A percentile compares a stretch with the other conserved stretches of the same genome.
Conservation (phyloP, 2,329 filamentous ascomycete species). For the Nannizziopsis barbatae region DNA sequence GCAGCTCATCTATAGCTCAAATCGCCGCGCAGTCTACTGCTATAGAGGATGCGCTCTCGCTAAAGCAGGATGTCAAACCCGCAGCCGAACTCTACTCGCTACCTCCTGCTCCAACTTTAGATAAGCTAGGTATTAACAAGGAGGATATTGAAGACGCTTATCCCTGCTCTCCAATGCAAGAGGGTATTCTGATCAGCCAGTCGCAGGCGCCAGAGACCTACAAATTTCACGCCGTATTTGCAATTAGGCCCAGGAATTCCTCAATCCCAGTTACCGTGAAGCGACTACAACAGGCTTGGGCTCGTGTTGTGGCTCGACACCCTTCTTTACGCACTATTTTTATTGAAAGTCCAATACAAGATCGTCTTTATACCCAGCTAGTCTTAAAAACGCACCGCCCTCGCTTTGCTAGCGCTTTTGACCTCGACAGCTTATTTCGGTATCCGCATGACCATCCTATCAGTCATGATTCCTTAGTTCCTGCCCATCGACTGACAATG, state of each 20-base stretch:
- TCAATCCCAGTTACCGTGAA: background rate
- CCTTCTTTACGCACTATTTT: constrained; percentile 17
- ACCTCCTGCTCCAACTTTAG: background rate
- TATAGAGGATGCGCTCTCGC: constrained; percentile 12
- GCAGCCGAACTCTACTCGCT: no score
- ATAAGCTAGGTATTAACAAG: background rate
- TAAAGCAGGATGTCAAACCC: no score
- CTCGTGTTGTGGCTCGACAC: constrained; percentile 10
- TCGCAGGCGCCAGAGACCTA: constrained; percentile 2
- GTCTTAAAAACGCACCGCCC: constrained; percentile 8
- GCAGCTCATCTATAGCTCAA: constrained; percentile 5
- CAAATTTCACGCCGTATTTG: constrained; percentile 5
- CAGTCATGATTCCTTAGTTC: constrained; percentile 13
- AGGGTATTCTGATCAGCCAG: constrained; percentile 15
- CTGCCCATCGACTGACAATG: constrained; percentile 30
- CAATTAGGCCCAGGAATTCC: background rate
- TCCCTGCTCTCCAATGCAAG: constrained; percentile 23
- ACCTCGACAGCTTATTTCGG: background rate
- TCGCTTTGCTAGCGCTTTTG: background rate
- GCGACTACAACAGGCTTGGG: constrained; percentile 8
- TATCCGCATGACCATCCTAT: background rate
- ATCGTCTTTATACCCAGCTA: constrained; percentile 12
- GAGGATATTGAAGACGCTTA: constrained; percentile 23
- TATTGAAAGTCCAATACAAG: constrained; percentile 21
- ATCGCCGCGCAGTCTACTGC: background rate